Evolutionary conservation across 371 early-diverging fungal species (phyloP), one percentile per base, ranked within the genome.

Genomic region (Mortierella sp.): DNA sequence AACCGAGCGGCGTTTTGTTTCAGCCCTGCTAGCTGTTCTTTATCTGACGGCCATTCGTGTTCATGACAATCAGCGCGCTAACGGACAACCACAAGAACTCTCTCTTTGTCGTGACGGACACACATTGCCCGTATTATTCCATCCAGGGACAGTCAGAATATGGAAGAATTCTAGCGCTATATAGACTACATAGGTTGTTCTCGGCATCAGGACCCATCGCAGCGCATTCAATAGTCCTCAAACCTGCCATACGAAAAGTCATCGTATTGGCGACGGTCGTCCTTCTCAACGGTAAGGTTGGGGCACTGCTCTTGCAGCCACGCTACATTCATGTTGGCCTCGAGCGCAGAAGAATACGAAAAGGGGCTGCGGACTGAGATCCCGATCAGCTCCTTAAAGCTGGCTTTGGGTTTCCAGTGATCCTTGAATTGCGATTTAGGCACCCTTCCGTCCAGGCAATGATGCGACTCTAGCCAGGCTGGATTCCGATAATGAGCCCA

Each of bases 241-340:
- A 51, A 51, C 8, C 9, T 27, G 31, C 60, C 44, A 31, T 19
- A 37, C 2, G 28, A 42, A 43, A 32, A 60, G 44, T 43, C 50
- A 26, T 60, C 28, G 21, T 43, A 6, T 12, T 43, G 14, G 6
- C 21, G 11, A 23, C 17, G 50, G 17, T 27, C 26, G 12, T 59
- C 43, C 44, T 50, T 34, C 46, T 31, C 46, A 12, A 62, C 26
- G 2, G 2, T 9, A 0, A 62, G 39, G 26, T 32, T 14, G 7
- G 62, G 62, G 24, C 62, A 62, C 26, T 62, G 39, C 27, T 53
- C 41, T 8, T 62, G 4, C 11, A 62, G 39, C 62, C 62, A 62
- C 9, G 46, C 41, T 1, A 62, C 2, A 37, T 39, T 50, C 26
- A 28, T 8, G 12, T 30, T 48, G 15, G 42, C 37, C 26, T 44